Evolutionary conservation across 257 asterid species (phyloP).

Genomic region (Coffea eugenioides): DNA sequence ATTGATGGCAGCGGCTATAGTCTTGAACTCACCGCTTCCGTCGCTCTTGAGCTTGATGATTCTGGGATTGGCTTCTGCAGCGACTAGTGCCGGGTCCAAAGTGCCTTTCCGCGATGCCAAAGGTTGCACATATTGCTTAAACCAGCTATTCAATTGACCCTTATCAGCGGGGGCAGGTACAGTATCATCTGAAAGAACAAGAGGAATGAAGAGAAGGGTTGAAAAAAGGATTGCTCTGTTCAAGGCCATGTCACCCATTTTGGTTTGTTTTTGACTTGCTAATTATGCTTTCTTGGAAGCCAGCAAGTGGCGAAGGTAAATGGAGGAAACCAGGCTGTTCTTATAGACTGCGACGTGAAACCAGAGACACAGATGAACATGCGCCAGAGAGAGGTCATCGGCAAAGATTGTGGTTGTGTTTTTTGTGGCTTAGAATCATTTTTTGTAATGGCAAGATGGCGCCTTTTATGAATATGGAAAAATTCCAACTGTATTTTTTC

Average conservation of each 20-base stretch:
- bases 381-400: background rate
- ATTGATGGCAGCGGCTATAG: constrained; percentile 49
- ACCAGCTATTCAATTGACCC: constrained; percentile 45
- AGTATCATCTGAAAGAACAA: constrained; percentile 18
- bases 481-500: background rate
- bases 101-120: constrained; percentile 8
- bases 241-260: constrained; percentile 13
- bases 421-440: background rate
- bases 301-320: background rate
- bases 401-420: background rate
- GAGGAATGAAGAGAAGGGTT: constrained; percentile 24
- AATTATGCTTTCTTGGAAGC: background rate
- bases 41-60: constrained; percentile 37
- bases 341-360: background rate
- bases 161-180: constrained; percentile 41
- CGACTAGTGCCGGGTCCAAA: constrained; percentile 28
- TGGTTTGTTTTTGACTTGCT: background rate
- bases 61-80: constrained; percentile 32
- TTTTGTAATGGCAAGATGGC: background rate
- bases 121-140: constrained; percentile 28
- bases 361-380: background rate
- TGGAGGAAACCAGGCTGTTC: background rate
- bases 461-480: background rate
- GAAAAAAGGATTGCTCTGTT: constrained; percentile 1
- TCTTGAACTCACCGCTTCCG: constrained; percentile 67